phyloP scores from a whole-genome alignment of 2,329 filamentous ascomycete genomes.

The Chalara sp. region DNA sequence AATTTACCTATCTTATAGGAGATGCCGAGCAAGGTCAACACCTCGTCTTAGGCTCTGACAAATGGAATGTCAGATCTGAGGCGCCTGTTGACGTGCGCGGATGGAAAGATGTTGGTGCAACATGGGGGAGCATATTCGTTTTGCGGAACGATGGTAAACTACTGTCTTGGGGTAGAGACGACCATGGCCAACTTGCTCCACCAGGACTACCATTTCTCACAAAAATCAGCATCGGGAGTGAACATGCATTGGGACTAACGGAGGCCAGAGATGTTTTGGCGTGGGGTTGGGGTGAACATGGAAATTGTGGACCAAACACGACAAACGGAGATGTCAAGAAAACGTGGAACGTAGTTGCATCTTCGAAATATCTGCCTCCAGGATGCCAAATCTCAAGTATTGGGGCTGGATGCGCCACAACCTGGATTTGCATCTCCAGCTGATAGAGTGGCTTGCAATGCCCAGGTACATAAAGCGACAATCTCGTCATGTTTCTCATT shows the following conservation, averaged over 20 bases:
- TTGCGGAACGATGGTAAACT: slow-evolving; percentile 55
- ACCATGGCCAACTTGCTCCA: slow-evolving; percentile 76
- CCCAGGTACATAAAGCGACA: too few relatives aligned
- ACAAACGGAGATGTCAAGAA: slow-evolving; percentile 63
- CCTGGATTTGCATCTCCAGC: slow-evolving; percentile 56
- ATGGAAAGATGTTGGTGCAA: slow-evolving; percentile 67
- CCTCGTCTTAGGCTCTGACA: slow-evolving; percentile 65
- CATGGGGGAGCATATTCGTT: slow-evolving; percentile 78
- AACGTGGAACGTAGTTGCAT: slow-evolving; percentile 60
- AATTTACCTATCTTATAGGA: slow-evolving; percentile 73
- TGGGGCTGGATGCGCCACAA: slow-evolving; percentile 86
- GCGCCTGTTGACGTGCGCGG: slow-evolving; percentile 45
- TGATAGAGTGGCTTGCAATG: slow-evolving; percentile 7
- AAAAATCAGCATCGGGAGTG: slow-evolving; percentile 76
- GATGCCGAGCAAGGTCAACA: slow-evolving; percentile 50
- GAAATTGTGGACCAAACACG: slow-evolving; percentile 74
- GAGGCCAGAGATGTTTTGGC: slow-evolving; percentile 60
- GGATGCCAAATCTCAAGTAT: slow-evolving; percentile 50
- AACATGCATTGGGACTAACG: slow-evolving; percentile 75
- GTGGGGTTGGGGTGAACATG: slow-evolving; percentile 98
- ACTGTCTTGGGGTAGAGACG: slow-evolving; percentile 73
- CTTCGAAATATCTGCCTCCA: slow-evolving; percentile 45
- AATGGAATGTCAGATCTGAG: slow-evolving; percentile 57
- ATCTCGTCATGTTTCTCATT: too few relatives aligned
- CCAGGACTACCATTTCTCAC: slow-evolving; percentile 48